Base-by-base conservation (phyloP, 2,329 filamentous ascomycete genomes). In the Colletotrichum paranaense region DNA sequence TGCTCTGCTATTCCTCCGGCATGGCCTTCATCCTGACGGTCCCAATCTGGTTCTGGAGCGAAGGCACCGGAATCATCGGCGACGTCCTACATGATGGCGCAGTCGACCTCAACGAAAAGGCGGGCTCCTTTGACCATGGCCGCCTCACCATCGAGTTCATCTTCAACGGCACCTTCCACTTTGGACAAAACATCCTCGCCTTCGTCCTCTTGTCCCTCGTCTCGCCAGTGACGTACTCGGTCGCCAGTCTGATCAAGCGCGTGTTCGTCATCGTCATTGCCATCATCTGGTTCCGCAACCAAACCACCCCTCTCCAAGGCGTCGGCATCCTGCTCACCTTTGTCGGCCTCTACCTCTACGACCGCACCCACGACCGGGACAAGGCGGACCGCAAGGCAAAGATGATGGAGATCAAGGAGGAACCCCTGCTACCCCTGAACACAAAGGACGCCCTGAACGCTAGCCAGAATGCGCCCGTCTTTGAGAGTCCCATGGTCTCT, bases 161-260 rank as follows among this genome's bases (percentile, higher is more conserved):
- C 64, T 98, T 99, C 88, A 99, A 99, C 82, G 97, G 97, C 68
- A 92, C 95, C 4, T 98, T 97, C 80, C 97, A 99, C 83, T 99
- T 98, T 82, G 94, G 91, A 19, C 97, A 99, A 80, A 98, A 97
- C 80, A 97, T 99, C 66, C 89, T 99, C 67, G 97, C 97, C 0
- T 99, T 99, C 80, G 88, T 98, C 26, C 88, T 99, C 6, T 87
- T 99, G 7, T 98, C 95, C 67, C 93, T 98, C 86, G 93, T 98
- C 14, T 97, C 95, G 0, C 97, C 97, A 0, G 97, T 99, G 49
- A 98, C 97, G 0, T 99, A 99, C 85, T 98, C 95, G 0, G 96
- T 99, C 49, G 97, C 97, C 46, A 97, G 94, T 69, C 87, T 99
- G 74, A 97, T 99, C 83, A 99, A 99, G 85, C 93, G 97, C 62